Evolutionary conservation across 2,329 filamentous ascomycete species (phyloP).

Genomic region (Trichophyton verrucosum): DNA sequence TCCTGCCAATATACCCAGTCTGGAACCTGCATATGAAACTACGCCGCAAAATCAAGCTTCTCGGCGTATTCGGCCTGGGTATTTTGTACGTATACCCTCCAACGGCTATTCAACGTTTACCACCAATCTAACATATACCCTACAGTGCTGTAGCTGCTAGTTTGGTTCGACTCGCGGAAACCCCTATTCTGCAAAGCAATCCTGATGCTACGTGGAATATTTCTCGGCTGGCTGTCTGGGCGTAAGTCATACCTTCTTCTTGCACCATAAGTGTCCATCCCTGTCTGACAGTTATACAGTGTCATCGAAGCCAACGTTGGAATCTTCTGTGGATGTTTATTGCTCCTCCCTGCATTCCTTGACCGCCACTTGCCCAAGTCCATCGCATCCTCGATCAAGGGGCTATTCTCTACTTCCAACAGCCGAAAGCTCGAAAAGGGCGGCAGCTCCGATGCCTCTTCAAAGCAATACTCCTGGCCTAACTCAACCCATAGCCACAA

Average conservation of each 20-base stretch:
- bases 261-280: neutral
- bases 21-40: neutral
- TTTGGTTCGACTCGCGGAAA: neutral
- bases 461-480: neutral
- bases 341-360: constrained; percentile 3
- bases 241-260: neutral
- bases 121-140: neutral
- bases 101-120: neutral
- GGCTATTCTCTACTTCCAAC: neutral
- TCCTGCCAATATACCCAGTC: constrained; percentile 3
- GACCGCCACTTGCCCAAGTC: constrained; percentile 1
- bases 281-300: neutral
- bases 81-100: neutral
- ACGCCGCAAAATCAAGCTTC: neutral
- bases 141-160: neutral
- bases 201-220: constrained; percentile 4
- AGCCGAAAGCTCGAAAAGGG: neutral
- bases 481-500: neutral
- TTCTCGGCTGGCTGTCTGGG: neutral
- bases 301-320: constrained; percentile 1
- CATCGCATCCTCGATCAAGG: neutral
- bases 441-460: neutral
- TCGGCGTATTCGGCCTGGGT: neutral
- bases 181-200: neutral
- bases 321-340: neutral